These are phyloP conservation scores for Apiospora pterosperma DNA, from an alignment of 2,329 filamentous ascomycete species.

Conservation along the genomic window DNA sequence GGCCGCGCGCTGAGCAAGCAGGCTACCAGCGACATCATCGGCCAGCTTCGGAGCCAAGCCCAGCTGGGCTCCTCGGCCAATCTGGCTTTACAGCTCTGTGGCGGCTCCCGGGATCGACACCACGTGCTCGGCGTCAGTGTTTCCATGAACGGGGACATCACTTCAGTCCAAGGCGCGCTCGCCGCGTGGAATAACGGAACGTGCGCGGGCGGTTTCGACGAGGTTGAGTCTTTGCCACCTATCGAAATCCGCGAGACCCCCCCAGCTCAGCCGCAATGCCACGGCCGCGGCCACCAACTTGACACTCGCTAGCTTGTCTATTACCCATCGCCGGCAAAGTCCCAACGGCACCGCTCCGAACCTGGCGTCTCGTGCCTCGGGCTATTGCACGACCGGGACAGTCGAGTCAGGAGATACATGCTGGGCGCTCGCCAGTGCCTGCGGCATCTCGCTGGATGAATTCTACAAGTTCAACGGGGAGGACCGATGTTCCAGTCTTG, in stretches of 20 bases:
- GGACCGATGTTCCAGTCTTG: conserved; percentile 11
- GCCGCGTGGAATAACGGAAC: background rate
- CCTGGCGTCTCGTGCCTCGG: background rate
- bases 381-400: background rate
- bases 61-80: background rate
- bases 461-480: conserved; percentile 9
- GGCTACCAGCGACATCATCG: background rate
- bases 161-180: background rate
- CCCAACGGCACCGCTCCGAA: background rate
- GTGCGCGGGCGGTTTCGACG: background rate
- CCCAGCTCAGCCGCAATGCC: background rate
- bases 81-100: background rate
- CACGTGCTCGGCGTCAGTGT: background rate
- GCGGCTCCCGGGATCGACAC: background rate
- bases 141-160: background rate
- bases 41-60: background rate
- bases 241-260: background rate
- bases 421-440: background rate
- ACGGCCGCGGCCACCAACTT: background rate
- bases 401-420: background rate
- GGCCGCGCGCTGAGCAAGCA: background rate
- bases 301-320: no score
- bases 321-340: background rate
- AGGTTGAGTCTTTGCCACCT: background rate
- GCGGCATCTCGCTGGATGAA: background rate